These are phyloP conservation scores for Rhodamnia rubescens DNA, from an alignment of 345 rosid species.

Conservation along the genomic window DNA sequence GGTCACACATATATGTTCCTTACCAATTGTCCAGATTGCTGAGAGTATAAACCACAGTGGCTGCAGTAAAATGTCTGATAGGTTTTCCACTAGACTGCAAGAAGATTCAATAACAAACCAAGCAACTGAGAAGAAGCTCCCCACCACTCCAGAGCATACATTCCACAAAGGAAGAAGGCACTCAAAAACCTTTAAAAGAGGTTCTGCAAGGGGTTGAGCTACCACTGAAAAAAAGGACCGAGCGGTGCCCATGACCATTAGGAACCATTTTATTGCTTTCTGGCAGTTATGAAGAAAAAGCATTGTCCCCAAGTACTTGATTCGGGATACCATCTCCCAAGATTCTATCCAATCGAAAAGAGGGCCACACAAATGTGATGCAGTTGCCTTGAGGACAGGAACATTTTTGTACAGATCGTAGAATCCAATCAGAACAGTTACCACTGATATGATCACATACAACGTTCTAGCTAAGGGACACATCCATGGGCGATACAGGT, in stretches of 20 bases:
- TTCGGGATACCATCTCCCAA: constrained; percentile 96
- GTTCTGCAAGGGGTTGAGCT: constrained; percentile 46
- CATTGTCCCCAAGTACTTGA: constrained; percentile 97
- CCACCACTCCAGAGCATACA: constrained; percentile 29
- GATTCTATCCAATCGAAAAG: constrained; percentile 92
- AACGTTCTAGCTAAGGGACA: constrained; percentile 88
- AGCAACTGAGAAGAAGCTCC: constrained; percentile 36
- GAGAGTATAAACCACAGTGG: constrained; percentile 52
- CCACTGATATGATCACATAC: constrained; percentile 59
- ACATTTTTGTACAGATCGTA: constrained; percentile 96
- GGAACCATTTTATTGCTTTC: constrained; percentile 72
- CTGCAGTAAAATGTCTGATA: constrained; percentile 38
- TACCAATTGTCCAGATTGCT: constrained; percentile 50
- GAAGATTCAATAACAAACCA: constrained; percentile 38
- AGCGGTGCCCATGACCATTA: constrained; percentile 35
- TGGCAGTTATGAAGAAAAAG: constrained; percentile 80
- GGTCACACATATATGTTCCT: constrained; percentile 1
- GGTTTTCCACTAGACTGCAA: constrained; percentile 30
- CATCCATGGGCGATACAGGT: constrained; percentile 98
- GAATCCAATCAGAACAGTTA: constrained; percentile 86
- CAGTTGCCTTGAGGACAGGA: constrained; percentile 90
- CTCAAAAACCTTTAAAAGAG: constrained; percentile 29
- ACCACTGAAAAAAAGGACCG: constrained; percentile 56
- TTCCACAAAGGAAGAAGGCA: constrained; percentile 64
- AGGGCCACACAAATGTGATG: constrained; percentile 77